A percentile compares a stretch with the other conserved stretches of the same genome.
These are phyloP conservation scores for Penicillium rolfsii DNA, from an alignment of 2,329 filamentous ascomycete genomes.

Conservation along the genomic window DNA sequence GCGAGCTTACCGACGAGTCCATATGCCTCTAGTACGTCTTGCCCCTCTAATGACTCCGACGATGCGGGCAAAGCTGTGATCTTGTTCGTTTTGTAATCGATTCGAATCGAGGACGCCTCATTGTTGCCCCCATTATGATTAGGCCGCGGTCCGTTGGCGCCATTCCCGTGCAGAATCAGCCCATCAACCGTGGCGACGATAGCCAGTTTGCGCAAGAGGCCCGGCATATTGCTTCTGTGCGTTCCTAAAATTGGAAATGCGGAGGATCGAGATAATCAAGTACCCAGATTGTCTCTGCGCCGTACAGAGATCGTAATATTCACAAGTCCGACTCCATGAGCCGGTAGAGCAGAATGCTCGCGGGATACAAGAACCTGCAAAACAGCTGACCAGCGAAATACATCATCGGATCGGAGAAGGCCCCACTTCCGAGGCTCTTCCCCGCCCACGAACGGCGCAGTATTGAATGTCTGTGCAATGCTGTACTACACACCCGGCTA, in stretches of 20 bases:
- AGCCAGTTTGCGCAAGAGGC: constrained; percentile 75
- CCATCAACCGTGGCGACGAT: constrained; percentile 83
- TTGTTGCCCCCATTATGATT: constrained; percentile 52
- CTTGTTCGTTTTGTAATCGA: constrained; percentile 68
- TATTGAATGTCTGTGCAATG: background rate
- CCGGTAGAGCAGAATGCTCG: background rate
- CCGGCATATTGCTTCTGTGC: constrained; percentile 63
- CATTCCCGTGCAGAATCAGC: constrained; percentile 74
- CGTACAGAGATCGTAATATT: background rate
- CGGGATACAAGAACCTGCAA: constrained; percentile 23
- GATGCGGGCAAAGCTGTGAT: constrained; percentile 53
- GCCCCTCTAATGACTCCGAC: constrained; percentile 31
- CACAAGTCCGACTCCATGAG: background rate
- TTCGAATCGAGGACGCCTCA: constrained; percentile 63
- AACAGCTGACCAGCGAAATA: constrained; percentile 31
- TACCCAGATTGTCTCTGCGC: background rate
- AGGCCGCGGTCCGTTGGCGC: constrained; percentile 47
- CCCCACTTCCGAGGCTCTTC: constrained; percentile 21
- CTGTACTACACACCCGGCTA: background rate
- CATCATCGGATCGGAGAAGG: constrained; percentile 28
- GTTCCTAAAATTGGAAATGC: background rate
- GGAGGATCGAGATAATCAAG: background rate
- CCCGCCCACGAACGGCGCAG: background rate
- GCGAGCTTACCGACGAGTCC: constrained; percentile 59
- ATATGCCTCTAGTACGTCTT: constrained; percentile 51